A percentile compares a stretch with the other conserved stretches of the same genome.
phyloP scores from a whole-genome alignment of 345 rosid species.

The Diplotaxis tenuifolia region DNA sequence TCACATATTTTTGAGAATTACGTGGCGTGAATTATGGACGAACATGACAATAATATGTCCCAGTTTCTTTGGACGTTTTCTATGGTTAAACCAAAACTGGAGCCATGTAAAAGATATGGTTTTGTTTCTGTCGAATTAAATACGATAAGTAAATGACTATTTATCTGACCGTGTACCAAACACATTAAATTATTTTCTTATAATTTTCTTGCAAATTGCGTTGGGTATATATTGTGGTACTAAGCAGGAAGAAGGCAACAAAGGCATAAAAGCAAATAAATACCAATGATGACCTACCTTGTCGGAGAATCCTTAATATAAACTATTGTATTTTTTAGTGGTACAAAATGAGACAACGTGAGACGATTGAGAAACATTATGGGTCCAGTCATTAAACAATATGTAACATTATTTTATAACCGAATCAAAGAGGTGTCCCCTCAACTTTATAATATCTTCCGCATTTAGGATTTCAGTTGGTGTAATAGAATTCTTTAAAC shows the following conservation, averaged over 20 bases:
- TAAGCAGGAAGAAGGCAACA: slow-evolving; percentile 22
- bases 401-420: background rate
- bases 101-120: slow-evolving; percentile 8
- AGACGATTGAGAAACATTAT: slow-evolving; percentile 31
- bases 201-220: background rate
- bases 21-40: background rate
- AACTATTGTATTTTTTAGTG: slow-evolving; percentile 33
- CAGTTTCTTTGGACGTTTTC: background rate
- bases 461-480: slow-evolving; percentile 9
- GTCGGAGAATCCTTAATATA: slow-evolving; percentile 41
- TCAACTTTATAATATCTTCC: slow-evolving; percentile 11
- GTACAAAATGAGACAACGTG: slow-evolving; percentile 36
- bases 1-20: background rate
- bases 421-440: slow-evolving; percentile 21
- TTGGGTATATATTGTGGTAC: slow-evolving; percentile 15
- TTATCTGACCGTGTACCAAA: background rate
- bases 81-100: background rate
- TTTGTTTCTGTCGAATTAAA: slow-evolving; percentile 23
- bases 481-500: slow-evolving; percentile 16
- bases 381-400: slow-evolving; percentile 24
- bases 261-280: slow-evolving; percentile 30
- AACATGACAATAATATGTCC: background rate
- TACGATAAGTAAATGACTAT: slow-evolving; percentile 1
- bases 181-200: background rate
- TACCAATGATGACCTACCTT: slow-evolving; percentile 33